phyloP scores from a whole-genome alignment of 2,329 filamentous ascomycete genomes.

The Paraphoma sp. region DNA sequence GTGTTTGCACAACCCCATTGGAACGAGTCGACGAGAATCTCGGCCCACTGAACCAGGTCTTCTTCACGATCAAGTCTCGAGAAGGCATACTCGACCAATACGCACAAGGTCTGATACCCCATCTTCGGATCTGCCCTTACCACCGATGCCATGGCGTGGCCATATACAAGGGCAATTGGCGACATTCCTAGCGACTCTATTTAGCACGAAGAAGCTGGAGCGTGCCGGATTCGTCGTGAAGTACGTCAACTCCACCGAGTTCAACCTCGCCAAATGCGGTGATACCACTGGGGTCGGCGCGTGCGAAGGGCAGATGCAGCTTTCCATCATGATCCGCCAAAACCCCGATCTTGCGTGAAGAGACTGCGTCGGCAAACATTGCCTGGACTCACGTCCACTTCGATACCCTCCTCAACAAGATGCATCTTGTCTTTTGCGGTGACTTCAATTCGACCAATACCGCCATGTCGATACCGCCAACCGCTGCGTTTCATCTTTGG shows the following conservation, averaged over 20 bases:
- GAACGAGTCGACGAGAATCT: no score
- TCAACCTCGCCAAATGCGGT: slow-evolving; percentile 31
- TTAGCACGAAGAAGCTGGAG: slow-evolving; percentile 26
- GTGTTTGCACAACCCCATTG: no score
- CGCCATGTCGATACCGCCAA: slow-evolving; percentile 36
- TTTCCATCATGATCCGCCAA: slow-evolving; percentile 23
- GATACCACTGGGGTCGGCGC: slow-evolving; percentile 30
- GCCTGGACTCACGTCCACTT: no score
- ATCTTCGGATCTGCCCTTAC: no score
- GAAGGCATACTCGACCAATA: no score
- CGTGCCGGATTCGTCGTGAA: slow-evolving; percentile 25
- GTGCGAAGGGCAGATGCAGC: slow-evolving; percentile 42
- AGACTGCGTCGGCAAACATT: no score
- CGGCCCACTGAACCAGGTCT: no score
- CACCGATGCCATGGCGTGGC: no score
- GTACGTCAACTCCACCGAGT: slow-evolving; percentile 33
- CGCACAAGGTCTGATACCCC: no score
- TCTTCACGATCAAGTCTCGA: no score
- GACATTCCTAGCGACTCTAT: no score
- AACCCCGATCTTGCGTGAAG: slow-evolving; percentile 15
- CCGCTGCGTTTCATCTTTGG: slow-evolving; percentile 30
- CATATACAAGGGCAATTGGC: no score
- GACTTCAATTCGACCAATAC: slow-evolving; percentile 41
- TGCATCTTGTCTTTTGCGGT: slow-evolving; percentile 33
- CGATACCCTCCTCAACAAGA: slow-evolving; percentile 19